Percentiles rank a stretch among this genome's conserved stretches.
Evolutionary conservation across 768 basidiomycete genomes (phyloP).

Genomic region (Agaricus bisporus): DNA sequence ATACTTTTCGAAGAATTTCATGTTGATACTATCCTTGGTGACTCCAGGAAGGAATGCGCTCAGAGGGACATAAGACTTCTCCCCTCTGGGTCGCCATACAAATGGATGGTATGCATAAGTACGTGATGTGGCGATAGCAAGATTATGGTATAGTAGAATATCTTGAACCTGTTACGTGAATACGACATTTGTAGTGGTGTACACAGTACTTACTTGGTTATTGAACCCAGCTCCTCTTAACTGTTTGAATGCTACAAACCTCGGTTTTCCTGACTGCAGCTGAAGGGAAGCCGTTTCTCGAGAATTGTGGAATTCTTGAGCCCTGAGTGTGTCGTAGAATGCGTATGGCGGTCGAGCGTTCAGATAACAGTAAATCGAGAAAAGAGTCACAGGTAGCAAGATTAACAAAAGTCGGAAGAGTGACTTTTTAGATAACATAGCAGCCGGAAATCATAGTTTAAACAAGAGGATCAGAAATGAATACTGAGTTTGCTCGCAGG

Average conservation of each 20-base stretch:
- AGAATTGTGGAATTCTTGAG: constrained; percentile 25
- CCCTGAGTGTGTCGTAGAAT: constrained; percentile 27
- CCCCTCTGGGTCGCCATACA: constrained; percentile 38
- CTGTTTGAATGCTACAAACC: constrained; percentile 39
- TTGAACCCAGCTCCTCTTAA: constrained; percentile 45
- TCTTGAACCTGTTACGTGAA: constrained; percentile 32
- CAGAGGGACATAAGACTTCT: constrained; percentile 32
- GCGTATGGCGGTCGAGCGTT: constrained; percentile 30
- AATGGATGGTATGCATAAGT: constrained; percentile 40
- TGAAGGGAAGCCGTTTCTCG: constrained; percentile 15
- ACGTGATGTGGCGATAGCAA: constrained; percentile 32
- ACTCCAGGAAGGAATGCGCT: constrained; percentile 37
- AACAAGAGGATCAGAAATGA: not conserved
- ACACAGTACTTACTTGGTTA: constrained; percentile 29
- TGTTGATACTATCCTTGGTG: constrained; percentile 30
- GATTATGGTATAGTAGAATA: constrained; percentile 39
- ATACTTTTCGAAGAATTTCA: constrained; percentile 30
- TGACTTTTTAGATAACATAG: not conserved
- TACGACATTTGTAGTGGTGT: not conserved
- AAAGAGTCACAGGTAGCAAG: not conserved
- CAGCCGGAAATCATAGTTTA: not conserved
- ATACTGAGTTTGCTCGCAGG: too few relatives aligned
- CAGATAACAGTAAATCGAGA: constrained; percentile 25
- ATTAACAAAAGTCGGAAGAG: not conserved
- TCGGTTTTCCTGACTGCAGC: constrained; percentile 19